A percentile compares a stretch with the other conserved stretches of the same genome.
phyloP scores from a whole-genome alignment of 257 asterid species.

The Gentiana dahurica region DNA sequence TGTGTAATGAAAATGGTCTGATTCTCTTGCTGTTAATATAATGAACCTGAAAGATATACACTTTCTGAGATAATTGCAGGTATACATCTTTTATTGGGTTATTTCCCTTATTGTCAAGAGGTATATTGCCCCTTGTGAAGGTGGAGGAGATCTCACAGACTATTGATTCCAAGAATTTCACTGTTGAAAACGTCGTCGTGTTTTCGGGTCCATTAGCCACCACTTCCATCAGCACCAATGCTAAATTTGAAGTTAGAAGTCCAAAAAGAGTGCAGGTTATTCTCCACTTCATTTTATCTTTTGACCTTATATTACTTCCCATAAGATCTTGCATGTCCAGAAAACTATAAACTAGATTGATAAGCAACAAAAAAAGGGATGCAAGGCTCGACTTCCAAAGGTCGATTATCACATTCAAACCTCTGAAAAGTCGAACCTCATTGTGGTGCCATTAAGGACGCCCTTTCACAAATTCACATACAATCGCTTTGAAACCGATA shows the following conservation, averaged over 20 bases:
- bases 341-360: no score
- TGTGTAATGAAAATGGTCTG: background rate
- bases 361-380: no score
- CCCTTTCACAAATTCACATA: background rate
- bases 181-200: conserved; percentile 66
- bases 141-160: conserved; percentile 90
- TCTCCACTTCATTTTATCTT: conserved; percentile 1
- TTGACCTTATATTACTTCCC: background rate
- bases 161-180: conserved; percentile 52
- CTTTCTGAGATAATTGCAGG: conserved; percentile 21
- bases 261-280: conserved; percentile 91
- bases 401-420: no score
- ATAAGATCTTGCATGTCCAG: background rate
- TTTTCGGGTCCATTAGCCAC: conserved; percentile 76
- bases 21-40: background rate
- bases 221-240: conserved; percentile 63
- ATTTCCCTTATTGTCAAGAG: conserved; percentile 72
- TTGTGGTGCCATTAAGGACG: background rate
- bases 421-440: background rate
- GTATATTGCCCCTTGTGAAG: conserved; percentile 48
- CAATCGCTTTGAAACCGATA: background rate
- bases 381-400: no score
- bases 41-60: background rate
- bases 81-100: conserved; percentile 70
- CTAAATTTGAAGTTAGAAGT: conserved; percentile 89